Conservation (phyloP, 2,329 filamentous ascomycete species). For the Blumeria graminis region DNA sequence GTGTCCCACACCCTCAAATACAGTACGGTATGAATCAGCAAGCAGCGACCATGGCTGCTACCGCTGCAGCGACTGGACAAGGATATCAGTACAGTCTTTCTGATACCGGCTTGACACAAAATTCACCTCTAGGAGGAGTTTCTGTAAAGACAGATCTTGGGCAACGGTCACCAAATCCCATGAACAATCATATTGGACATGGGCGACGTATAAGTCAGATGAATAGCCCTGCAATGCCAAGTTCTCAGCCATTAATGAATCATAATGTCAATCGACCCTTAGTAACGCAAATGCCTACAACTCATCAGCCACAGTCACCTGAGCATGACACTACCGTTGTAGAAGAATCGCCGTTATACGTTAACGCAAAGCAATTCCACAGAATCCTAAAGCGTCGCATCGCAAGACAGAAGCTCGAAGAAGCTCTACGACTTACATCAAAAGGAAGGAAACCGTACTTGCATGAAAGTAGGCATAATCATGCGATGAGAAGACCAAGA, state of each 20-base stretch:
- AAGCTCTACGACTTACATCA: conserved; percentile 71
- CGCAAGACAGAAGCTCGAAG: conserved; percentile 78
- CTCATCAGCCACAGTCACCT: conserved; percentile 48
- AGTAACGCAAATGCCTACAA: conserved; percentile 34
- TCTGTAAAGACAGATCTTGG: conserved; percentile 49
- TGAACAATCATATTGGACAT: conserved; percentile 32
- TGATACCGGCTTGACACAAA: conserved; percentile 36
- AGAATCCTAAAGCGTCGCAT: conserved; percentile 86
- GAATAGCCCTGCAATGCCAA: conserved; percentile 51
- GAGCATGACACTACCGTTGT: conserved; percentile 51
- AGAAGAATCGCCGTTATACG: conserved; percentile 87
- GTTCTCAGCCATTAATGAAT: conserved; percentile 52
- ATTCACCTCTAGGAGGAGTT: conserved; percentile 48
- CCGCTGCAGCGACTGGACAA: conserved; percentile 71
- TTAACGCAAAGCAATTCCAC: conserved; percentile 97
- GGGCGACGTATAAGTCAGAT: conserved; percentile 43
- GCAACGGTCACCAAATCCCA: conserved; percentile 43
- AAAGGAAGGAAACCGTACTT: conserved; percentile 94
- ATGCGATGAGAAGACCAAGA: conserved; percentile 86
- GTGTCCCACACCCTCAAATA: conserved; percentile 49
- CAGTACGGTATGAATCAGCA: conserved; percentile 51
- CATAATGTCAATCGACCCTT: conserved; percentile 27
- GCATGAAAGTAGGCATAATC: conserved; percentile 92
- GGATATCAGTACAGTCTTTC: conserved; percentile 42
- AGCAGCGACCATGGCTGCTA: conserved; percentile 77